Evolutionary conservation across 805 yeast genomes (phyloP), one percentile per base, ranked within the genome.

Genomic region (Kurtzmaniella fragi): DNA sequence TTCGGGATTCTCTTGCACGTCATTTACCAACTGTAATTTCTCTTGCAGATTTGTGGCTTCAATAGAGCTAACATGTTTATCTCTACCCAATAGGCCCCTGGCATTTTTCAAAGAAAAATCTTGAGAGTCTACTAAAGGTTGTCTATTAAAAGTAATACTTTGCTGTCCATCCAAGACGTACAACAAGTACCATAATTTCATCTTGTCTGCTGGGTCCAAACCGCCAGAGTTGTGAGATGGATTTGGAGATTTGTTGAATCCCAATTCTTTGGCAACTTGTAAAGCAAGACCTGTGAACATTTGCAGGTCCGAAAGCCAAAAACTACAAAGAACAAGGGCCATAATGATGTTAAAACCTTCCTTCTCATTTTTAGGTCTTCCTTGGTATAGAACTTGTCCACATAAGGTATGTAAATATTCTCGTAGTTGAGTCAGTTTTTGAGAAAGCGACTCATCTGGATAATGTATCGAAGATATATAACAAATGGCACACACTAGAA

Each of bases 151-250:
- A 0, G 81, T 72, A 49, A 81, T 57, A 45, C 84, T 76, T 47
- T 81, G 86, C 46, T 82, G 84, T 0, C 86, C 85, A 56, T 82
- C 88, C 28, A 80, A 58, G 8, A 80, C 73, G 54, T 77, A 82
- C 15, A 82, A 57, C 42, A 82, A 60, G 51, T 80, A 82, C 88
- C 88, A 82, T 32, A 82, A 58, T 47, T 78, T 78, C 35, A 80
- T 56, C 37, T 76, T 62, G 34, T 77, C 76, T 42, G 62, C 64
- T n/a, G 56, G 59, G 12, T 57, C 45, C 11, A 46, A 17, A 9
- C 32, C 35, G 15, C 34, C 35, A 20, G 25, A 20, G 49, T 35
- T 44, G 48, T 8, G 51, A 34, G 26, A 35, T 40, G 10, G 66
- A 62, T 16, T 54, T 48, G 25, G 25, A 8, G 25, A 8, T 20